phyloP scores from a whole-genome alignment of 345 rosid species.

The Viola odorata region DNA sequence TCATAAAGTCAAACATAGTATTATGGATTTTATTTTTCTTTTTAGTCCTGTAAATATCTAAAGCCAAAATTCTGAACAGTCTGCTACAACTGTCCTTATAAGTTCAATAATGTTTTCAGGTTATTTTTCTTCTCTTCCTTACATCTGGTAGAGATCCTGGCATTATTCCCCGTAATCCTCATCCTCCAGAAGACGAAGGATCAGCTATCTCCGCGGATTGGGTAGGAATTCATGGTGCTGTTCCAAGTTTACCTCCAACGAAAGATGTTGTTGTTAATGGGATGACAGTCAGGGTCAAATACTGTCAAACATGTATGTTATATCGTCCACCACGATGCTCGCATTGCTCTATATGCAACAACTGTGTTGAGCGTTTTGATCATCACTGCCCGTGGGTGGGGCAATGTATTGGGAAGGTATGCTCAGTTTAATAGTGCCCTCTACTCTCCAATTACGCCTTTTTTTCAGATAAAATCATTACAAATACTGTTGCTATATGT shows the following conservation, averaged over 20 bases:
- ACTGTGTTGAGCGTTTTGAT: conserved; percentile 90
- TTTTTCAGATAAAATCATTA: background rate
- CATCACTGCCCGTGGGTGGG: conserved; percentile 99
- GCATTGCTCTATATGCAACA: conserved; percentile 90
- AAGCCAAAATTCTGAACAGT: no score
- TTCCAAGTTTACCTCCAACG: conserved; percentile 48
- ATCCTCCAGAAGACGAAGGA: conserved; percentile 80
- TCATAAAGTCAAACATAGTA: no score
- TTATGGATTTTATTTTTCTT: background rate
- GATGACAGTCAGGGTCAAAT: conserved; percentile 58
- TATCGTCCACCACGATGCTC: conserved; percentile 95
- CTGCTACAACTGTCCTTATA: background rate
- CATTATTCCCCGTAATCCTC: conserved; percentile 71
- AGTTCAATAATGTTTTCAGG: conserved; percentile 40
- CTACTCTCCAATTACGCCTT: background rate
- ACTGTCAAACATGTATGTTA: conserved; percentile 87
- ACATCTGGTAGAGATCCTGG: conserved; percentile 96
- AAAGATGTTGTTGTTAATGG: conserved; percentile 75
- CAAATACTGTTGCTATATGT: background rate
- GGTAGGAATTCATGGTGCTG: conserved; percentile 35
- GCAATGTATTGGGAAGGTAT: conserved; percentile 91
- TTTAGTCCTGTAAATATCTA: no score
- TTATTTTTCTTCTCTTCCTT: conserved; percentile 62
- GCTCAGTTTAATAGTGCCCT: background rate
- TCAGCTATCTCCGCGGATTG: conserved; percentile 43